Evolutionary conservation across 148 eudicot species (phyloP).

Genomic region (Drosera capensis): DNA sequence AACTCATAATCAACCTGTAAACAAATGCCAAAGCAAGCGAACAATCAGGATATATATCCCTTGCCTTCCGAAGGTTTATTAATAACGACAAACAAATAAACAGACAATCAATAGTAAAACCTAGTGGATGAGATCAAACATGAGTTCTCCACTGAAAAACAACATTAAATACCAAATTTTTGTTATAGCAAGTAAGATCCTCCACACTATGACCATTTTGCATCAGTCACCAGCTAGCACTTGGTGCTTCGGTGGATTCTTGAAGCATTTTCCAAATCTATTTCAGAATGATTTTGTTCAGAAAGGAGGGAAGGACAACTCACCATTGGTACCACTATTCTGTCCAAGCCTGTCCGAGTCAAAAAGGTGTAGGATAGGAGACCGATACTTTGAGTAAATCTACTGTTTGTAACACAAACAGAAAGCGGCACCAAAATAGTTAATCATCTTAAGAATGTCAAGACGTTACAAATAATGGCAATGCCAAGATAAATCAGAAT

Average conservation of each 20-base stretch:
- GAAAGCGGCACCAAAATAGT: neutral
- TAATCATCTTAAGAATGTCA: too few species aligned
- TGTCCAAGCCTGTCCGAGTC: slow-evolving; percentile 51
- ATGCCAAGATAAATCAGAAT: too few species aligned
- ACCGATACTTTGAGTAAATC: slow-evolving; percentile 74
- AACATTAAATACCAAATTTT: too few species aligned
- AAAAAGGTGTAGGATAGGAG: slow-evolving; percentile 81
- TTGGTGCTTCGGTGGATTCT: too few species aligned
- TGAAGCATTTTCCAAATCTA: too few species aligned
- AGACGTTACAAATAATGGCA: too few species aligned
- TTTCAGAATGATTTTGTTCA: neutral
- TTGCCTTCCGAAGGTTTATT: neutral
- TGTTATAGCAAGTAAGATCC: too few species aligned
- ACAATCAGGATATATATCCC: neutral
- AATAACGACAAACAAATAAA: neutral
- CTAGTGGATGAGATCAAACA: too few species aligned
- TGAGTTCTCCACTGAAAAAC: too few species aligned
- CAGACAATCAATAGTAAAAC: too few species aligned
- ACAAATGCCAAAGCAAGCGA: neutral
- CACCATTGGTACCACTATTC: slow-evolving; percentile 97
- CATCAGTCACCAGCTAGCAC: too few species aligned
- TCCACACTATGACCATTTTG: too few species aligned
- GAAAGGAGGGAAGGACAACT: slow-evolving; percentile 11
- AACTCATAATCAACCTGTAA: slow-evolving; percentile 71
- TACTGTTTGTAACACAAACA: slow-evolving; percentile 37